Evolutionary conservation across 176 grass and related monocot genomes (phyloP).

Genomic region (Rhynchospora breviuscula): DNA sequence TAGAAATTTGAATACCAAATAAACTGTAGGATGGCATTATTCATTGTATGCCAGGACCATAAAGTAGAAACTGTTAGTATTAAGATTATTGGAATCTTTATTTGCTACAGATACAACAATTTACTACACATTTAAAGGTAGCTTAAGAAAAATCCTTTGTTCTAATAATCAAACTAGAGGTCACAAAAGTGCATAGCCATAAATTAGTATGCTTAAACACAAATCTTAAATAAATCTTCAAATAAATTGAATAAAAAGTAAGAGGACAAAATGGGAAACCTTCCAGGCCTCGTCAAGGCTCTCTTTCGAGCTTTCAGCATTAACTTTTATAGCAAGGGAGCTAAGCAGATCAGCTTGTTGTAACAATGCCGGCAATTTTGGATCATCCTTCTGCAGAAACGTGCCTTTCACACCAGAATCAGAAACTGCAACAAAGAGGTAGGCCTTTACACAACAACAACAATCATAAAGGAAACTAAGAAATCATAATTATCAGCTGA

Average conservation of each 20-base stretch:
- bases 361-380: constrained; percentile 78
- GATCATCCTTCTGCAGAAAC: constrained; percentile 72
- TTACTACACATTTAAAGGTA: neutral
- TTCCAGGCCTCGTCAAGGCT: constrained; percentile 95
- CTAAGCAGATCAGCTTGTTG: constrained; percentile 78
- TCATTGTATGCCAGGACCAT: too few species aligned
- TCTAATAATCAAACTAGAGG: neutral
- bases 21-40: too few species aligned
- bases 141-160: neutral
- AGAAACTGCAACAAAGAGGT: constrained; percentile 37
- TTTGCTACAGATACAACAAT: neutral
- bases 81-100: too few species aligned
- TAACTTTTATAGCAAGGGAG: constrained; percentile 82
- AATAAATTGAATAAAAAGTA: neutral
- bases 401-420: constrained; percentile 36
- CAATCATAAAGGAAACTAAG: neutral
- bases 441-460: neutral
- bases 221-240: neutral
- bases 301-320: constrained; percentile 53
- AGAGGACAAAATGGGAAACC: constrained; percentile 31
- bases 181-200: neutral
- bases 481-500: neutral
- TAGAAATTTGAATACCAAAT: too few species aligned
- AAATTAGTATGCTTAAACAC: neutral
- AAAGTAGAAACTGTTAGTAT: too few species aligned